phyloP scores from a whole-genome alignment of 345 rosid species.

The Xanthoceras sorbifolium region DNA sequence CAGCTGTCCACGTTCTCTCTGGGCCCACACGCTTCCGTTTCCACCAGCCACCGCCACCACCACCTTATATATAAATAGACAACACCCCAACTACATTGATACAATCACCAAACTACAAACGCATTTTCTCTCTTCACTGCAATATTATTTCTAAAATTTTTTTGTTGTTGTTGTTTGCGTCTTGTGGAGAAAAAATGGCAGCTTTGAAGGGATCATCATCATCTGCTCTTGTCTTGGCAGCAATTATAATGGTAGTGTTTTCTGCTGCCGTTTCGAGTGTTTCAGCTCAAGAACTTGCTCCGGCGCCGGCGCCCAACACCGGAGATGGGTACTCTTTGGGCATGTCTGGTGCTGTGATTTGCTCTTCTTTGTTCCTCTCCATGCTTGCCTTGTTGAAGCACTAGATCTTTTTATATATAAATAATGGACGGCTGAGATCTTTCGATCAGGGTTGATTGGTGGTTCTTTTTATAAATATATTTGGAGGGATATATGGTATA shows the following conservation, averaged over 20 bases:
- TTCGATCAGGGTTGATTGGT: not conserved
- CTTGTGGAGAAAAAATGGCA: constrained; percentile 10
- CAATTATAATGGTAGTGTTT: constrained; percentile 8
- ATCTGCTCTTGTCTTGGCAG: not conserved
- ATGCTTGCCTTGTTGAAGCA: constrained; percentile 32
- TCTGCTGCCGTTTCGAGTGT: not conserved
- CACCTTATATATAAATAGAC: not conserved
- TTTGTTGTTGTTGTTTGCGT: too few relatives aligned
- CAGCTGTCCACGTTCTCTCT: constrained; percentile 23
- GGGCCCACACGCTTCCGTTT: constrained; percentile 15
- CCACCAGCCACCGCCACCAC: not conserved
- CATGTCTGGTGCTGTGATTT: constrained; percentile 33
- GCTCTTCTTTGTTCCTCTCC: constrained; percentile 38
- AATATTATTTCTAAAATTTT: too few relatives aligned
- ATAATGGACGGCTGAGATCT: not conserved
- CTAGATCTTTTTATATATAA: not conserved
- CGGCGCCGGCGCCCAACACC: constrained; percentile 32
- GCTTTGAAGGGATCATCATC: not conserved
- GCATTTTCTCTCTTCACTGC: too few relatives aligned
- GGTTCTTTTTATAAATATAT: not conserved
- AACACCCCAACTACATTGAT: not conserved
- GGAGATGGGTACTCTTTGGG: constrained; percentile 37
- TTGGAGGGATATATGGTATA: not conserved
- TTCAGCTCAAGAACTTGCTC: constrained; percentile 24
- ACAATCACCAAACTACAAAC: not conserved